Evolutionary conservation across 345 rosid genomes (phyloP).

Genomic region (Iberis pinnata): DNA sequence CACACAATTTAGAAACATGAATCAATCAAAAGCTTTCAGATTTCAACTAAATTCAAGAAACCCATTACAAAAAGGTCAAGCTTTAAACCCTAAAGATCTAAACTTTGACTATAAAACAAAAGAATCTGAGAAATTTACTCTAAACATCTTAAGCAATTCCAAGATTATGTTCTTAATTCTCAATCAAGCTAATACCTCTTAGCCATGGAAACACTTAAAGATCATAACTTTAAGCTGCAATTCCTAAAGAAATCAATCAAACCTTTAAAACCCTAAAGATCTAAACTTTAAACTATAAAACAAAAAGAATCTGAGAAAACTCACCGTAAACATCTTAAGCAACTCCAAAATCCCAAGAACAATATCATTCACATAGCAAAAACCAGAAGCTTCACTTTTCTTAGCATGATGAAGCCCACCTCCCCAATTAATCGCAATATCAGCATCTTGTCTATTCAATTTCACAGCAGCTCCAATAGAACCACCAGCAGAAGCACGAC

Average conservation of each 20-base stretch:
- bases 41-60: not conserved
- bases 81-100: too few relatives aligned
- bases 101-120: too few relatives aligned
- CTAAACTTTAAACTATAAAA: too few relatives aligned
- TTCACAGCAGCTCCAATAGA: conserved; percentile 95
- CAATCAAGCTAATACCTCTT: too few relatives aligned
- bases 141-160: too few relatives aligned
- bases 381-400: conserved; percentile 97
- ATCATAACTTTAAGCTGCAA: too few relatives aligned
- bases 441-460: conserved; percentile 75
- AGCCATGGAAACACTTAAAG: too few relatives aligned
- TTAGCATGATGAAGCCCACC: conserved; percentile 98
- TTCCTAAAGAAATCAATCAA: too few relatives aligned
- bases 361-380: conserved; percentile 91
- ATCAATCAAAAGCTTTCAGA: not conserved
- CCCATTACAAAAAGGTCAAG: too few relatives aligned
- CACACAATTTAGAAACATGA: too few relatives aligned
- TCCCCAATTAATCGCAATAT: conserved; percentile 94
- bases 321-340: conserved; percentile 90
- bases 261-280: too few relatives aligned
- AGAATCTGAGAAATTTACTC: not conserved
- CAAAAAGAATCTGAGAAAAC: not conserved
- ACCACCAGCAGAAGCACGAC: conserved; percentile 97
- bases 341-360: conserved; percentile 92
- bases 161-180: too few relatives aligned